These are phyloP conservation scores for Avena atlantica DNA, from an alignment of 176 grass and related monocot species.

Conservation along the genomic window DNA sequence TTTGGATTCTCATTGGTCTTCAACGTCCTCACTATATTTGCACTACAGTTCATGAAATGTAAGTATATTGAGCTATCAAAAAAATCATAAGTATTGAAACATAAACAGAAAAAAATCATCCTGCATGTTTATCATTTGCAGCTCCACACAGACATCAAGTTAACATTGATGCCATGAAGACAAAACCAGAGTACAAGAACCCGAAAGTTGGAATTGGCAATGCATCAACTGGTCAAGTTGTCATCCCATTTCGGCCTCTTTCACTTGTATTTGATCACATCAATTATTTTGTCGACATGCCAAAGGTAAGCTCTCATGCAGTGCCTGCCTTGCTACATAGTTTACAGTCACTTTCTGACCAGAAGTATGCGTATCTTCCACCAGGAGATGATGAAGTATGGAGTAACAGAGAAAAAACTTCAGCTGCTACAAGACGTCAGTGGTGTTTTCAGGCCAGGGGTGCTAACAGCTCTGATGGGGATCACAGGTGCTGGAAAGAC, in stretches of 20 bases:
- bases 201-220: conserved; percentile 37
- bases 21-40: conserved; percentile 87
- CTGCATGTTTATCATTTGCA: conserved; percentile 48
- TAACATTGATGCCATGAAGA: conserved; percentile 45
- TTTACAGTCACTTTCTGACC: conserved; percentile 24
- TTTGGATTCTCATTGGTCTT: conserved; percentile 74
- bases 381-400: conserved; percentile 77
- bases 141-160: conserved; percentile 72
- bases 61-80: conserved; percentile 40
- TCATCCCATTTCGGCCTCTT: conserved; percentile 76
- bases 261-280: conserved; percentile 88
- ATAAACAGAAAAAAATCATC: conserved; percentile 10
- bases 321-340: conserved; percentile 25
- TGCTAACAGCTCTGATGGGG: conserved; percentile 95
- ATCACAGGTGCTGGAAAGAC: conserved; percentile 97
- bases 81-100: conserved; percentile 35
- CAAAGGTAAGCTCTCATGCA: conserved; percentile 64
- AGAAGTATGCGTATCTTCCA: conserved; percentile 47
- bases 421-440: conserved; percentile 81
- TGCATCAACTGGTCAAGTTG: conserved; percentile 51
- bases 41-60: conserved; percentile 77
- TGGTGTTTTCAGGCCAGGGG: conserved; percentile 81
- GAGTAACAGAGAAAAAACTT: conserved; percentile 78
- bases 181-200: conserved; percentile 39
- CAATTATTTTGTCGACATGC: conserved; percentile 87